Base-by-base conservation (phyloP, 2,329 filamentous ascomycete species). In the Escovopsis weberi region DNA sequence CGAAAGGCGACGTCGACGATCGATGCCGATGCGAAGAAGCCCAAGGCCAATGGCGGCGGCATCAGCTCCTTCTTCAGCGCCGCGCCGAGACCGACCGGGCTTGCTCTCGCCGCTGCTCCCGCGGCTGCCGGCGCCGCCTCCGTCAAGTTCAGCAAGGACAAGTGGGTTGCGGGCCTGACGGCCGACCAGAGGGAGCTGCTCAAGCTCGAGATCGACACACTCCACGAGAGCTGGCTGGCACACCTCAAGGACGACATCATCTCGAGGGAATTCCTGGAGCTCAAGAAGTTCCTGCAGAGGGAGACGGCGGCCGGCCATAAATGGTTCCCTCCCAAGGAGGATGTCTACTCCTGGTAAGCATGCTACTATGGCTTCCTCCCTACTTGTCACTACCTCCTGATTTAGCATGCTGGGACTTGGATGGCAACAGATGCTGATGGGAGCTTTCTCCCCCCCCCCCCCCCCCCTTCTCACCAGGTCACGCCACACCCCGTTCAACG, bases 311-410 rank as follows among this genome's bases (percentile, higher is more conserved):
- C 72, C 1, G 80, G 81, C 2, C 81, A 79, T 63, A 88, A 82
- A 55, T 75, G 94, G 51, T 98, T 93, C 54, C 91, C 91, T 4
- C 89, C 89, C 0, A 71, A 78, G 52, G 74, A 86, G 50, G 89
- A 98, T 54, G 78, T 98, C 11, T 98, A 98, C 63, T 91, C 85
- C 50, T 98, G 91, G 91, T 94, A 69, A 44, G 71, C 53, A 38
- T 37, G 41, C 12, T 38, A 15, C 15, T 15, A 15, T 15, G 15
- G 15, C 15, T 15, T 15, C 15, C 15, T 15, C 15, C 15, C 15
- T 15, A 15, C 15, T 15, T 15, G 15, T 15, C 15, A 15, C 15
- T 15, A 15, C 15, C 15, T 15, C 15, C 15, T 15, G 15, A 15
- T 15, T 18, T 43, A 11, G 30, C 12, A 33, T 12, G 19, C 30